Percentiles rank a stretch among this genome's conserved stretches.
These are phyloP conservation scores for Suillus occidentalis DNA, from an alignment of 768 basidiomycete species.

Conservation along the genomic window DNA sequence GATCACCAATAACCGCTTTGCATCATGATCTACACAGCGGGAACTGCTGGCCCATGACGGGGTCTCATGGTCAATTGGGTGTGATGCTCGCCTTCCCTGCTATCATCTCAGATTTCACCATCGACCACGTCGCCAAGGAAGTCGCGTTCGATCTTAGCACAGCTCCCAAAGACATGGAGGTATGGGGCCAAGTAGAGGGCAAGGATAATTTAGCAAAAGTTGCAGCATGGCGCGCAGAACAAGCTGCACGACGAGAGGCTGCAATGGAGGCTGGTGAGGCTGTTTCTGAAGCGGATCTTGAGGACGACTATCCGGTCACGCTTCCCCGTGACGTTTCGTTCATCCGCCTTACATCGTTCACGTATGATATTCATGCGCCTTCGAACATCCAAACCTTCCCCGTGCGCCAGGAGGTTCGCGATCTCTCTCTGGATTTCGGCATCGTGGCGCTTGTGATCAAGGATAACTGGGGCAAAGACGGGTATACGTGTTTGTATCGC, in stretches of 20 bases:
- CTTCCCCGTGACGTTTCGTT: conserved; percentile 48
- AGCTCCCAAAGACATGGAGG: conserved; percentile 84
- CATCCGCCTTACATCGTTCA: conserved; percentile 67
- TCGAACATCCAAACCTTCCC: conserved; percentile 79
- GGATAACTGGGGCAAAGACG: conserved; percentile 84
- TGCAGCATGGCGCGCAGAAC: conserved; percentile 51
- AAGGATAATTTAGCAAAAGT: conserved; percentile 66
- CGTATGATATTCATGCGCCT: conserved; percentile 55
- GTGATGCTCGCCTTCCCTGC: conserved; percentile 69
- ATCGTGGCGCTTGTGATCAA: conserved; percentile 77
- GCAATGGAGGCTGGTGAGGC: conserved; percentile 34
- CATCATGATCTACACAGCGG: conserved; percentile 83
- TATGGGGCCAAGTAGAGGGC: conserved; percentile 89
- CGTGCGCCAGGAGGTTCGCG: conserved; percentile 63
- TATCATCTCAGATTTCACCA: conserved; percentile 64
- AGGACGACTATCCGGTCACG: conserved; percentile 46
- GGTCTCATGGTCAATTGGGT: conserved; percentile 77
- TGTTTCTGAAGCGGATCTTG: conserved; percentile 26
- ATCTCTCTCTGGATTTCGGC: conserved; percentile 79
- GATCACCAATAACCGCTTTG: conserved; percentile 83
- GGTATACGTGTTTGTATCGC: conserved; percentile 88
- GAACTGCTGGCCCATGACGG: conserved; percentile 91
- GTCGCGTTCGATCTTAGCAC: conserved; percentile 78
- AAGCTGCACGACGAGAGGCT: conserved; percentile 35
- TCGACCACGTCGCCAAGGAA: conserved; percentile 86